Evolutionary conservation across 2,329 filamentous ascomycete genomes (phyloP), one percentile per base, ranked within the genome.

Genomic region (Cercospora sp.): DNA sequence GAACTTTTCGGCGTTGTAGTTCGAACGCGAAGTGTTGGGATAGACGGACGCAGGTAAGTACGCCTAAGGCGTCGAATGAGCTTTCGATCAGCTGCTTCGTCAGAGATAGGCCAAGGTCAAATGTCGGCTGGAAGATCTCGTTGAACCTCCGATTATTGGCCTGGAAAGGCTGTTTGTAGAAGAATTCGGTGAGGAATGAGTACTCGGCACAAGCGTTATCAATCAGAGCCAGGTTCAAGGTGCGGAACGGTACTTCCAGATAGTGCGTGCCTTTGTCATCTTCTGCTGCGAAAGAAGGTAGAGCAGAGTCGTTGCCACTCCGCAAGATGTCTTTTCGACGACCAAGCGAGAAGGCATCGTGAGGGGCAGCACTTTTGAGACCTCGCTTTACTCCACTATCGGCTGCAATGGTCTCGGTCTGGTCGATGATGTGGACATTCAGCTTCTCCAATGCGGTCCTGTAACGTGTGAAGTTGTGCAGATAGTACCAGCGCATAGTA

Each of bases 401-500:
- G 68, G 92, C 69, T 2, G 74, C 77, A 3, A 99, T 83, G 0
- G 93, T 86, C 76, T 97, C 93, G 72, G 90, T 89, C 76, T 90
- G 93, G 76, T 97, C 94, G 67, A 96, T 84, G 4, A 85, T 80
- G 76, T 97, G 93, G 2, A 98, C 80, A 75, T 91, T 94, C 68
- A 99, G 85, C 78, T 93, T 96, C 65, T 91, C 90, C 5, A 99
- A 84, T 0, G 95, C 90, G 73, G 90, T 89, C 71, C 91, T 89
- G 79, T 99, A 99, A 36, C 94, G 89, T 3, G 87, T 89, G 77
- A 99, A 99, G 78, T 97, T 92, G 72, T 91, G 95, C 63, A 91
- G 82, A 77, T 98, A 98, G 77, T 99, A 99, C 95, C 95, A 99
- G 63, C 93, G 89, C 93, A 99, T 99, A 0, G 96, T 99, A 78